Percentiles rank a stretch among this genome's conserved stretches.
These are phyloP conservation scores for Geotrichum klebahnii DNA, from an alignment of 1,139 yeast genomes.

Conservation along the genomic window DNA sequence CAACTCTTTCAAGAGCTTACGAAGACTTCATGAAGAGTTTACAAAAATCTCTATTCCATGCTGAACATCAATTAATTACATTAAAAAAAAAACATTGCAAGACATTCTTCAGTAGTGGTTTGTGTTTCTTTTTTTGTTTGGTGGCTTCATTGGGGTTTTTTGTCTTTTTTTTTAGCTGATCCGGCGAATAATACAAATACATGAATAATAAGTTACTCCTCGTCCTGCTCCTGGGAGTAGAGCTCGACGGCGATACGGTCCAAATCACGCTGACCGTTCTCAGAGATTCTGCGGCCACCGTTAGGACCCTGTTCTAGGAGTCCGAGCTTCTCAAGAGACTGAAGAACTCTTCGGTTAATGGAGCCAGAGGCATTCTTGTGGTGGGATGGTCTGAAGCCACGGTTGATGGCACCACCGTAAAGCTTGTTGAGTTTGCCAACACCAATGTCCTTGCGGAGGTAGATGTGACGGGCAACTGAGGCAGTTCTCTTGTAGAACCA, in stretches of 20 bases:
- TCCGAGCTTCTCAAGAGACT: constrained; percentile 97
- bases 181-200: constrained; percentile 10
- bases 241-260: constrained; percentile 99
- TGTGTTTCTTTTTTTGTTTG: too few species aligned
- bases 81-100: too few species aligned
- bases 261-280: constrained; percentile 99
- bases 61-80: background rate
- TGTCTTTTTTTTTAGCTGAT: constrained; percentile 14
- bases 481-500: constrained; percentile 99
- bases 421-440: constrained; percentile 98
- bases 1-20: too few species aligned
- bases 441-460: constrained; percentile 99
- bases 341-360: constrained; percentile 96
- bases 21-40: background rate
- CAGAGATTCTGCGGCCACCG: constrained; percentile 99
- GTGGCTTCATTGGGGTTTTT: too few species aligned
- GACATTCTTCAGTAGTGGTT: too few species aligned
- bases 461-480: constrained; percentile 99
- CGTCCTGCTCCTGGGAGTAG: constrained; percentile 67
- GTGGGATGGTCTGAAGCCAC: constrained; percentile 98
- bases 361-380: constrained; percentile 99
- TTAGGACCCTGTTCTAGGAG: constrained; percentile 93
- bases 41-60: background rate
- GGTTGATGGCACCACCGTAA: constrained; percentile 99
- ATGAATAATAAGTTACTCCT: constrained; percentile 40